phyloP scores from a whole-genome alignment of 805 yeast genomes.

The Jamesozyma spencerorum region DNA sequence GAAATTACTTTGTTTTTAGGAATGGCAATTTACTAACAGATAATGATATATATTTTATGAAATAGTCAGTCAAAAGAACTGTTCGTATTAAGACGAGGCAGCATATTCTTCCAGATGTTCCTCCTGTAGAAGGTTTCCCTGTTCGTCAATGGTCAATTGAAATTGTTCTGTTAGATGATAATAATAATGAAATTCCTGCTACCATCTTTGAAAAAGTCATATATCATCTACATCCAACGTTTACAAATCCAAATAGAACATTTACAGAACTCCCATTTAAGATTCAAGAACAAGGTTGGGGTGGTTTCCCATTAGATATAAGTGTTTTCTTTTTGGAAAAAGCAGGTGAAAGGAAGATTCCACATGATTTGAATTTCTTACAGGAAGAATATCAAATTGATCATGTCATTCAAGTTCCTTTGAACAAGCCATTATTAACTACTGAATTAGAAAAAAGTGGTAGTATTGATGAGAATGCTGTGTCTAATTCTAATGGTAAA shows the following conservation, averaged over 20 bases:
- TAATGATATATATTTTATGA: neutral
- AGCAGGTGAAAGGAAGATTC: conserved; percentile 78
- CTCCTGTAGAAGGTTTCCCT: conserved; percentile 86
- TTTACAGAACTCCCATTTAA: conserved; percentile 77
- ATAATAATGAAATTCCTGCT: conserved; percentile 83
- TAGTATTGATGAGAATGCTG: conserved; percentile 49
- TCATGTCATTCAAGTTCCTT: conserved; percentile 69
- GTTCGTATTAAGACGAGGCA: conserved; percentile 83
- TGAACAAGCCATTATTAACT: conserved; percentile 62
- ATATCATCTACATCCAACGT: conserved; percentile 90
- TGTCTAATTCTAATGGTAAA: conserved; percentile 12
- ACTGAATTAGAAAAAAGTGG: conserved; percentile 75
- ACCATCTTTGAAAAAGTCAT: conserved; percentile 85
- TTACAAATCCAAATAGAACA: conserved; percentile 76
- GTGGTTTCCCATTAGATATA: conserved; percentile 86
- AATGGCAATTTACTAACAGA: neutral
- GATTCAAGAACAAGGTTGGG: conserved; percentile 96
- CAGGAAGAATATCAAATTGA: conserved; percentile 70
- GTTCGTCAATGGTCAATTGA: conserved; percentile 89
- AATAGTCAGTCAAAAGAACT: conserved; percentile 61
- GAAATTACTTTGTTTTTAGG: neutral
- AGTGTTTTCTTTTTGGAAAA: conserved; percentile 74
- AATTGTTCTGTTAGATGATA: conserved; percentile 63
- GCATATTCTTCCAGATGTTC: conserved; percentile 68
- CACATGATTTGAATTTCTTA: conserved; percentile 83